Percentiles rank a stretch among this genome's conserved stretches.
Evolutionary conservation across 257 asterid species (phyloP).

Genomic region (Echites panduratus): DNA sequence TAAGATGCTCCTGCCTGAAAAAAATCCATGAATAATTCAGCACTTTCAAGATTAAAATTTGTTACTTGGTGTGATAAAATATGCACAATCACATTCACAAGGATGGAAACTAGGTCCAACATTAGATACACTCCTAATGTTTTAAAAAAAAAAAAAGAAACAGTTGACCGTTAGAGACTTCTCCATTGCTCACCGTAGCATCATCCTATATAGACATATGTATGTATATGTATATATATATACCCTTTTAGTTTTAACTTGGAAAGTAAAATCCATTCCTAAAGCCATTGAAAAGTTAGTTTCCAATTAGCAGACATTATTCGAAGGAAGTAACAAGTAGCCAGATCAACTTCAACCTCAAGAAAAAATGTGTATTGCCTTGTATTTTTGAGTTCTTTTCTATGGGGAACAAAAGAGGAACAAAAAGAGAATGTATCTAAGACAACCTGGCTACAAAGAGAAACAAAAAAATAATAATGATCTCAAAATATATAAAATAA

Average conservation of each 20-base stretch:
- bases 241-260: neutral
- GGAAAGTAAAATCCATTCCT: neutral
- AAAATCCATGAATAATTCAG: slow-evolving; percentile 11
- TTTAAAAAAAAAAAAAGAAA: too few relatives aligned
- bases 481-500: neutral
- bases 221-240: too few relatives aligned
- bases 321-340: neutral
- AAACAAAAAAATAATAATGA: neutral
- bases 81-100: neutral
- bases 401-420: neutral
- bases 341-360: neutral
- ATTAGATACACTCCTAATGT: neutral
- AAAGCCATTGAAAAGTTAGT: neutral
- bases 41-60: neutral
- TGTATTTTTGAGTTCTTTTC: neutral
- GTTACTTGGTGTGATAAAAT: neutral
- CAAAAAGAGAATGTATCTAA: neutral
- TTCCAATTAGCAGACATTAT: neutral
- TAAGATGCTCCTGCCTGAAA: slow-evolving; percentile 76
- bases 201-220: too few relatives aligned
- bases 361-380: neutral
- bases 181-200: too few relatives aligned
- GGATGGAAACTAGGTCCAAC: neutral
- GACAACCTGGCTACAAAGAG: neutral
- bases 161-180: too few relatives aligned